These are phyloP conservation scores for Raffaelea arxii DNA, from an alignment of 2,329 filamentous ascomycete species.

Conservation along the genomic window DNA sequence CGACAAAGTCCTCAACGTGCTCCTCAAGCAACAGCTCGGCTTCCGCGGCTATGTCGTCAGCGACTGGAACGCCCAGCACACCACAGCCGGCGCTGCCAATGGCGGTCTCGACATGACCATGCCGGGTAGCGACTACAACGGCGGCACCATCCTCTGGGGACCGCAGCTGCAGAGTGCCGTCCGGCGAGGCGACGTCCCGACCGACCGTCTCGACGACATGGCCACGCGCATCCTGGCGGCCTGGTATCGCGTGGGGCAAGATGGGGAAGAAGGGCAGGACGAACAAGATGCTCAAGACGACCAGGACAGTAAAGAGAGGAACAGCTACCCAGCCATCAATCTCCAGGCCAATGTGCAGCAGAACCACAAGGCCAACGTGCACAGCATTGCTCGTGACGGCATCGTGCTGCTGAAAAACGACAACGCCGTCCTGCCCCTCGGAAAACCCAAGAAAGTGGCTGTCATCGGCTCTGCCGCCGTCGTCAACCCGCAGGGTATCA, in stretches of 20 bases:
- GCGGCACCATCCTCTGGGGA: conserved; percentile 45
- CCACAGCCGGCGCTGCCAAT: conserved; percentile 54
- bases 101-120: conserved; percentile 74
- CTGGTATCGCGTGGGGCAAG: conserved; percentile 50
- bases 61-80: conserved; percentile 73
- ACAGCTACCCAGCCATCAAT: conserved; percentile 42
- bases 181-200: conserved; percentile 45
- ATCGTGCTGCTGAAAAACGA: conserved; percentile 62
- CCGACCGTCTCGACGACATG: conserved; percentile 58
- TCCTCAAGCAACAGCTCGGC: conserved; percentile 64
- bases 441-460: conserved; percentile 41
- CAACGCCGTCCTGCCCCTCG: conserved; percentile 44
- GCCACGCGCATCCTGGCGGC: conserved; percentile 52
- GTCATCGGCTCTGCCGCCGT: conserved; percentile 55
- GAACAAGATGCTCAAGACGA: no score
- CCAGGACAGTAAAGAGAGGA: no score
- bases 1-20: conserved; percentile 45
- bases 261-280: no score
- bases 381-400: conserved; percentile 42
- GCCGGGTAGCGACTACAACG: conserved; percentile 56
- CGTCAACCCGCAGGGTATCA: conserved; percentile 51
- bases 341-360: conserved; percentile 45
- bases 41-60: conserved; percentile 50
- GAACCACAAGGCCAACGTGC: conserved; percentile 53
- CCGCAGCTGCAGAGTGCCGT: conserved; percentile 41